Evolutionary conservation across 768 basidiomycete species (phyloP), one percentile per base, ranked within the genome.

Genomic region (Tricholoma hemisulphureum): DNA sequence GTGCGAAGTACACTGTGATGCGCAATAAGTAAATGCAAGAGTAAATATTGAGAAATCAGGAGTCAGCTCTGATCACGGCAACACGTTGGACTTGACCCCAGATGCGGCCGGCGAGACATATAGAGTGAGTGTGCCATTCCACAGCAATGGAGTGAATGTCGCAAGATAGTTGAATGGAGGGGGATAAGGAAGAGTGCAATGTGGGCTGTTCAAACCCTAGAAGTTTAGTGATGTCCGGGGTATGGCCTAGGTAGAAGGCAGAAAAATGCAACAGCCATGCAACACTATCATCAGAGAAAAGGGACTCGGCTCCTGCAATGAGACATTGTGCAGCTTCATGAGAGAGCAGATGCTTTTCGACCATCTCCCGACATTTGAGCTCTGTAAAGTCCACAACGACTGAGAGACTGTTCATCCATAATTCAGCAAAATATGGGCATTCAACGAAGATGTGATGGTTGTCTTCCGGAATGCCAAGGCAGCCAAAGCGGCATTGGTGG

Each of bases 401-500:
- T 23, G 31, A 28, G 26, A 23, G 18, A 8, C 41, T 45, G 10
- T 28, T 4, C 3, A 3, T 1, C 20, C 28, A n/a, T 2, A 53
- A 13, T 8, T 28, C 20, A 4, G 18, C 16, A 29, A 60, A 53
- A 18, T 50, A 46, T 10, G 34, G 59, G 37, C 59, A 60, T 18
- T 50, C 35, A 13, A 60, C 55, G 24, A 60, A 60, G 9, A 60
- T 14, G 39, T 60, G 55, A 28, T 49, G 51, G 4, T 52, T 16
- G 32, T 57, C 53, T 28, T 60, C 52, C 3, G 26, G 4, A 24
- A 13, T 41, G 18, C 14, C n/a, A 18, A 21, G 41, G 20, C 58
- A 59, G 24, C 58, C 48, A 4, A 59, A 35, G 2, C 34, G 32
- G 29, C 57, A 58, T 32, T 20, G 18, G 14, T 32, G n/a, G 18